A percentile compares a stretch with the other conserved stretches of the same genome.
phyloP scores from a whole-genome alignment of 2,329 filamentous ascomycete genomes.

The Calcarisporium arbuscula region DNA sequence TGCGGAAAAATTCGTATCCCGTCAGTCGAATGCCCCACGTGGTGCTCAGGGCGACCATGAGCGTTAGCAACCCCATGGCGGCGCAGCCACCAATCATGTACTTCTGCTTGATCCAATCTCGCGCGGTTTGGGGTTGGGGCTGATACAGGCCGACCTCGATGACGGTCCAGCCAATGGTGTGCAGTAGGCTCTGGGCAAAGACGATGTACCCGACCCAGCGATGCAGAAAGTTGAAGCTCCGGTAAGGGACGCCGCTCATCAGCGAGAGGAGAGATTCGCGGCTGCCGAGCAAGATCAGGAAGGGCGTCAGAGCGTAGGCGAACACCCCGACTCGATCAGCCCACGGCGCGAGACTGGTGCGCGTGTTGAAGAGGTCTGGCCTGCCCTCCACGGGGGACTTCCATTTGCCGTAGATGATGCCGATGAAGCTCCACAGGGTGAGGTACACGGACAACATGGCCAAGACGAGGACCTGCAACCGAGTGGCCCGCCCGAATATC shows the following conservation, averaged over 20 bases:
- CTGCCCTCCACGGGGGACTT: slow-evolving; percentile 58
- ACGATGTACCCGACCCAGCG: slow-evolving; percentile 72
- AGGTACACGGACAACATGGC: slow-evolving; percentile 54
- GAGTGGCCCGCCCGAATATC: slow-evolving; percentile 62
- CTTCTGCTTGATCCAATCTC: slow-evolving; percentile 51
- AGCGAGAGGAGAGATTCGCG: slow-evolving; percentile 65
- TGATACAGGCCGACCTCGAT: slow-evolving; percentile 63
- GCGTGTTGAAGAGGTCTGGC: slow-evolving; percentile 53
- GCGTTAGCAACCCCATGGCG: slow-evolving; percentile 56
- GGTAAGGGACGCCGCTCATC: slow-evolving; percentile 67
- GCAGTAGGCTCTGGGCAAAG: slow-evolving; percentile 58
- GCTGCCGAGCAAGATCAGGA: slow-evolving; percentile 60
- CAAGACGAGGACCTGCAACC: slow-evolving; percentile 60
- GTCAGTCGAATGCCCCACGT: slow-evolving; percentile 54
- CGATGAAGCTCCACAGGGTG: slow-evolving; percentile 61
- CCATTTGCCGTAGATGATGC: slow-evolving; percentile 63
- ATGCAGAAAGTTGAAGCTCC: slow-evolving; percentile 72
- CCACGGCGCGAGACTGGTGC: slow-evolving; percentile 60
- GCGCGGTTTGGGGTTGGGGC: slow-evolving; percentile 57
- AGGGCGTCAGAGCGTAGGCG: slow-evolving; percentile 67
- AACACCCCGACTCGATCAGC: slow-evolving; percentile 63
- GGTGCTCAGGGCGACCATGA: slow-evolving; percentile 55
- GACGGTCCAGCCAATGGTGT: slow-evolving; percentile 66
- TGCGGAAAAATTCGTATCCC: slow-evolving; percentile 73
- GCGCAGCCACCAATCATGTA: slow-evolving; percentile 72